Conservation (phyloP, 495 filamentous ascomycete genomes). For the Tuber indicum region DNA sequence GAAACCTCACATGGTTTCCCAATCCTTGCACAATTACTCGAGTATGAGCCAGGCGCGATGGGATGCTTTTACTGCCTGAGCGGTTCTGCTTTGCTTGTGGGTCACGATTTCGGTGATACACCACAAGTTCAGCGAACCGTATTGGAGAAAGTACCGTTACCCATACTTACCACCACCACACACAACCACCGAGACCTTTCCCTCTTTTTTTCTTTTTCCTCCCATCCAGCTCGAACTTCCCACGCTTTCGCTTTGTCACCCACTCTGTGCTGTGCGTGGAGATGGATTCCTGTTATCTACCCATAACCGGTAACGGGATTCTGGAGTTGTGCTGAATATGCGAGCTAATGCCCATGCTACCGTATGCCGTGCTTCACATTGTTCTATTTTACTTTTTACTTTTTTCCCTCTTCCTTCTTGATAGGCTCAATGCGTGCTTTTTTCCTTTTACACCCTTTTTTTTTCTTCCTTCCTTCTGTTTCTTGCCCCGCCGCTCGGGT, state of each 20-base stretch:
- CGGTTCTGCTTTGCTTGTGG: background rate
- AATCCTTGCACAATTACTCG: background rate
- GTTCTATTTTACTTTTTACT: background rate
- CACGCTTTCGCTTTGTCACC: background rate
- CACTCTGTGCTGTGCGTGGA: background rate
- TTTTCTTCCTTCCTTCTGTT: background rate
- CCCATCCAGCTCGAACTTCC: background rate
- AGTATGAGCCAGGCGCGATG: background rate
- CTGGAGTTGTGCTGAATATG: constrained; percentile 1
- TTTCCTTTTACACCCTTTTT: background rate
- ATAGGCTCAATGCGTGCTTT: background rate
- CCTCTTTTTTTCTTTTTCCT: background rate
- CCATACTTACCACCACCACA: background rate
- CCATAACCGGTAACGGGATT: background rate
- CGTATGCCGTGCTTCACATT: background rate
- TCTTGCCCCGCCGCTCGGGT: background rate
- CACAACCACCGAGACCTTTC: background rate
- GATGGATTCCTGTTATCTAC: background rate
- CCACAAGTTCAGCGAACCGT: background rate
- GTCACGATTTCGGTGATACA: constrained; percentile 2
- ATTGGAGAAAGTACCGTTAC: background rate
- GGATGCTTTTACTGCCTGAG: background rate
- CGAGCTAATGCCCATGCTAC: background rate
- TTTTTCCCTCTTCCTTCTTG: background rate
- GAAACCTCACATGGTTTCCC: background rate